Evolutionary conservation across 768 basidiomycete species (phyloP).

Genomic region (Tremella yokohamensis): DNA sequence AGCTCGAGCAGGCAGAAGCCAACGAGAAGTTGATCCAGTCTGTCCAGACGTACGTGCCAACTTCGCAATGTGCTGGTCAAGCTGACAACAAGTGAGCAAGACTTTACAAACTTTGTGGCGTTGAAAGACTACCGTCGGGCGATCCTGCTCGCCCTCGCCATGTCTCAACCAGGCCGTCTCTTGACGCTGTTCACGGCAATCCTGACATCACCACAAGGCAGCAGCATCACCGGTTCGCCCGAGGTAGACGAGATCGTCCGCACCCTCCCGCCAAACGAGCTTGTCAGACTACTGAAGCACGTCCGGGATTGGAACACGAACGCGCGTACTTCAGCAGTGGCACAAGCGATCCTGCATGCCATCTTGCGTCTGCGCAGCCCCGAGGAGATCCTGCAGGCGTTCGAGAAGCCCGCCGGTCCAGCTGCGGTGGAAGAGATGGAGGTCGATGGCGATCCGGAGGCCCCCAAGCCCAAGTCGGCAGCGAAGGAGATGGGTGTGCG

Average conservation of each 20-base stretch:
- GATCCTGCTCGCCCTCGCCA: constrained; percentile 82
- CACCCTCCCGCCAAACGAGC: constrained; percentile 66
- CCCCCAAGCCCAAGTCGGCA: not conserved
- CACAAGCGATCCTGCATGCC: constrained; percentile 77
- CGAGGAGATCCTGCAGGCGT: constrained; percentile 69
- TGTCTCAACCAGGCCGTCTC: constrained; percentile 86
- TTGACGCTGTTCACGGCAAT: constrained; percentile 72
- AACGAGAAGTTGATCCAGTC: constrained; percentile 67
- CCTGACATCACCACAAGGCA: constrained; percentile 25
- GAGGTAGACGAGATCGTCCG: constrained; percentile 79
- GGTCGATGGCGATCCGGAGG: constrained; percentile 13
- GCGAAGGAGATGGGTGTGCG: constrained; percentile 1
- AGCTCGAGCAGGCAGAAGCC: constrained; percentile 71
- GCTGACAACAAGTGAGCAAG: constrained; percentile 72
- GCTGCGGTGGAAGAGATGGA: not conserved
- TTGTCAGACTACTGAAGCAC: constrained; percentile 75
- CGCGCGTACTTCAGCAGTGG: constrained; percentile 77
- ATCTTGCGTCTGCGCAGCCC: constrained; percentile 71
- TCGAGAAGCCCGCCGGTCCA: constrained; percentile 47
- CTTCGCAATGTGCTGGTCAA: not conserved
- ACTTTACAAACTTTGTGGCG: constrained; percentile 82
- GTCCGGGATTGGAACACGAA: constrained; percentile 93
- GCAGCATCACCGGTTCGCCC: constrained; percentile 58
- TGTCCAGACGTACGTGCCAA: constrained; percentile 68
- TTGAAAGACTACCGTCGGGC: constrained; percentile 86